Conservation (phyloP, 2,329 filamentous ascomycete species). For the Sclerotinia borealis region DNA sequence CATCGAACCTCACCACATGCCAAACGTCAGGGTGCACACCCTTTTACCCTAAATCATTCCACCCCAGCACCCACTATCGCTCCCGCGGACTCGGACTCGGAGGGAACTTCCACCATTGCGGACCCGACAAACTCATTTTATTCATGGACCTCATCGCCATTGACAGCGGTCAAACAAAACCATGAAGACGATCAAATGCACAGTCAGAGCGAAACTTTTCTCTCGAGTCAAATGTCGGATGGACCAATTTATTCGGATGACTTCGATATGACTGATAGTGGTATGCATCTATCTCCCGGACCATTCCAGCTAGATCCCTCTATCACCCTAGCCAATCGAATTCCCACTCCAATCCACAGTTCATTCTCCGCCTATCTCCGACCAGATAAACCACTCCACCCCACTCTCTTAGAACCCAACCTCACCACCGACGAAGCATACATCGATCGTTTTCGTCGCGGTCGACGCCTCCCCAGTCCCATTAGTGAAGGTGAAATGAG, state of each 20-base stretch:
- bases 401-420: slow-evolving; percentile 31
- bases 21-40: slow-evolving; percentile 18
- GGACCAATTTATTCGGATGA: slow-evolving; percentile 27
- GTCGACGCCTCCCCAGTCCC: slow-evolving; percentile 31
- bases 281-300: slow-evolving; percentile 27
- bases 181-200: slow-evolving; percentile 18
- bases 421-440: slow-evolving; percentile 26
- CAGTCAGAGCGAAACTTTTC: slow-evolving; percentile 13
- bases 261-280: slow-evolving; percentile 30
- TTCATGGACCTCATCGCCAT: slow-evolving; percentile 26
- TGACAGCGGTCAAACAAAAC: slow-evolving; percentile 19
- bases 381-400: background rate
- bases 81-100: slow-evolving; percentile 29
- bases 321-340: slow-evolving; percentile 26
- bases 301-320: slow-evolving; percentile 28
- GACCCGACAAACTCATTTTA: slow-evolving; percentile 23
- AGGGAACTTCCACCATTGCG: slow-evolving; percentile 20
- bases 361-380: slow-evolving; percentile 26
- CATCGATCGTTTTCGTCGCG: slow-evolving; percentile 24
- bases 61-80: slow-evolving; percentile 29
- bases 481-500: slow-evolving; percentile 33
- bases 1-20: slow-evolving; percentile 26
- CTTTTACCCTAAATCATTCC: slow-evolving; percentile 18
- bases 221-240: slow-evolving; percentile 26
- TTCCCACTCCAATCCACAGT: slow-evolving; percentile 33